These are phyloP conservation scores for Cryptococcus sp. DNA, from an alignment of 1,284 basidiomycete species.

Conservation along the genomic window DNA sequence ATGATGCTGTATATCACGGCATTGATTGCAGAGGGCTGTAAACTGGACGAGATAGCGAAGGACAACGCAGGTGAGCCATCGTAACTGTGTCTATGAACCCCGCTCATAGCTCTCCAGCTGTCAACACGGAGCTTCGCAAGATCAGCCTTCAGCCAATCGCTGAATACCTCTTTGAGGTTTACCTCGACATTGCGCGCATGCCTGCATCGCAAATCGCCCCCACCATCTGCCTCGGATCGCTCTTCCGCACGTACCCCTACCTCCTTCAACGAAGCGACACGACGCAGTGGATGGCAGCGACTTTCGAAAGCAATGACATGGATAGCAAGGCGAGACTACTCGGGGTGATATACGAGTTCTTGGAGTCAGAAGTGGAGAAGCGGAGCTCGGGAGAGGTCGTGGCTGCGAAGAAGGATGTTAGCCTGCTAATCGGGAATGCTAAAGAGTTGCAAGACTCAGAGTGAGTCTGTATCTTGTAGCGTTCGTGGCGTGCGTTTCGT, in stretches of 20 bases:
- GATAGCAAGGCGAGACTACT: constrained; percentile 71
- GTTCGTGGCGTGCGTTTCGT: not conserved
- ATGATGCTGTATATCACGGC: constrained; percentile 77
- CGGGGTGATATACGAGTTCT: constrained; percentile 84
- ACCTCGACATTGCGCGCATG: constrained; percentile 54
- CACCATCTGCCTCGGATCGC: constrained; percentile 77
- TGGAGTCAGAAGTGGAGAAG: constrained; percentile 73
- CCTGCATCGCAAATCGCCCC: constrained; percentile 32
- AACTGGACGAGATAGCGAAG: constrained; percentile 71
- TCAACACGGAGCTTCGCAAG: constrained; percentile 15
- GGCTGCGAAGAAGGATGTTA: constrained; percentile 62
- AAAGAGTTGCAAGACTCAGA: constrained; percentile 92
- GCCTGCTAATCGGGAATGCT: constrained; percentile 88
- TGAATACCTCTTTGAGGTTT: constrained; percentile 72
- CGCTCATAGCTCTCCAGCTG: constrained; percentile 1
- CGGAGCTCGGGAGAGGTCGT: constrained; percentile 51
- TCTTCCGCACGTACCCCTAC: constrained; percentile 88
- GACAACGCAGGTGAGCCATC: constrained; percentile 54
- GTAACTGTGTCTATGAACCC: not conserved
- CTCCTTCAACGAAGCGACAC: constrained; percentile 77
- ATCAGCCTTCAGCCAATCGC: constrained; percentile 55
- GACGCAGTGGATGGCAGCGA: constrained; percentile 79
- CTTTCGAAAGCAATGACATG: constrained; percentile 68
- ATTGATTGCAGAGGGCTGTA: constrained; percentile 79
- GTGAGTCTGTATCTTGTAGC: constrained; percentile 54